Conservation (phyloP, 768 basidiomycete genomes). For the Lactifluus pinguis region DNA sequence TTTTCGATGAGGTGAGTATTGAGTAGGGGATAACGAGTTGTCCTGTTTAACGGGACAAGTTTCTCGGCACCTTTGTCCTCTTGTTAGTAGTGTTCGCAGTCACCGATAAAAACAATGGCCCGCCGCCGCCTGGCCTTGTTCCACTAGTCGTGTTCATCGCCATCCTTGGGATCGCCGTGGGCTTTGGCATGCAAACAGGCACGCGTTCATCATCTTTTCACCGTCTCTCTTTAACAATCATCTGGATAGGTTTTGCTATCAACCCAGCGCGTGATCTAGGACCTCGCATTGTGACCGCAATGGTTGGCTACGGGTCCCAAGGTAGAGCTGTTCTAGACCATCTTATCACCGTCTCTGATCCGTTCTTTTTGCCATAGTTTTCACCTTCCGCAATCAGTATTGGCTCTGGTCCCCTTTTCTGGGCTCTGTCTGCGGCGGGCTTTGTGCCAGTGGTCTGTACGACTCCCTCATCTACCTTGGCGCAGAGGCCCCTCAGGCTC, state of each 20-base stretch:
- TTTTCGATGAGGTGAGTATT: constrained; percentile 37
- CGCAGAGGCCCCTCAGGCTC: constrained; percentile 33
- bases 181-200: constrained; percentile 53
- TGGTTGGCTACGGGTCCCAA: constrained; percentile 60
- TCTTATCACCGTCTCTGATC: background rate
- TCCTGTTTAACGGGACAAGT: constrained; percentile 27
- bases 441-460: constrained; percentile 45
- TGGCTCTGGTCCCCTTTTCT: constrained; percentile 66
- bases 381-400: constrained; percentile 46
- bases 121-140: constrained; percentile 41
- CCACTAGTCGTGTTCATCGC: constrained; percentile 48
- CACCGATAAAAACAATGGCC: constrained; percentile 43
- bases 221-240: background rate
- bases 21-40: background rate
- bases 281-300: constrained; percentile 56
- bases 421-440: constrained; percentile 50
- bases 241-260: constrained; percentile 41
- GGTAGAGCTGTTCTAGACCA: constrained; percentile 20
- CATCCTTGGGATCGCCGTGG: constrained; percentile 48
- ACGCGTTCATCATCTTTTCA: background rate
- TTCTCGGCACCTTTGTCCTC: constrained; percentile 47
- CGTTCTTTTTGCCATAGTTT: constrained; percentile 23
- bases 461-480: constrained; percentile 51
- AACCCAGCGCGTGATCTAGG: constrained; percentile 71
- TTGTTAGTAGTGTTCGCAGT: constrained; percentile 44